Percentiles rank a stretch among this genome's conserved stretches.
phyloP scores from a whole-genome alignment of 2,329 filamentous ascomycete genomes.

The Aspergillus sp. region DNA sequence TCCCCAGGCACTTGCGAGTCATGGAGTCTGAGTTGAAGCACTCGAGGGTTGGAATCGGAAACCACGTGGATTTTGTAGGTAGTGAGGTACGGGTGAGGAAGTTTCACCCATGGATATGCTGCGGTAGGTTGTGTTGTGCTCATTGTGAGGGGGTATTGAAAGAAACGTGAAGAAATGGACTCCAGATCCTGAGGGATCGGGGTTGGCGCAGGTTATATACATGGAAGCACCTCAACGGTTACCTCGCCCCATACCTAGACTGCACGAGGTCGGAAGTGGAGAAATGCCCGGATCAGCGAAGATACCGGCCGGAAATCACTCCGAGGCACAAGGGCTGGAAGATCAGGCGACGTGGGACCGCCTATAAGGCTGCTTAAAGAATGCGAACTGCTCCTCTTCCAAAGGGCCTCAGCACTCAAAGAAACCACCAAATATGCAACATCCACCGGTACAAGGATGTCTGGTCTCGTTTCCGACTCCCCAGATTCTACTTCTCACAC shows the following conservation, averaged over 20 bases:
- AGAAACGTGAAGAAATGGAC: not conserved
- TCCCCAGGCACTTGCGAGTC: slow-evolving; percentile 29
- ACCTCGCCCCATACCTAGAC: not conserved
- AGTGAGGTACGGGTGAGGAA: slow-evolving; percentile 50
- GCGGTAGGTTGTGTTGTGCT: not conserved
- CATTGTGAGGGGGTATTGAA: slow-evolving; percentile 1
- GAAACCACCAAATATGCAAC: slow-evolving; percentile 1
- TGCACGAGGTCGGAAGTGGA: not conserved
- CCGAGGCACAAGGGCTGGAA: not conserved
- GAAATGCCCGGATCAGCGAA: not conserved
- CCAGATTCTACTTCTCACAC: slow-evolving; percentile 42
- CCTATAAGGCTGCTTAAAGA: not conserved
- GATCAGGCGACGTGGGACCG: not conserved
- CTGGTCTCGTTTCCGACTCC: slow-evolving; percentile 43
- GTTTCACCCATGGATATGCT: slow-evolving; percentile 42
- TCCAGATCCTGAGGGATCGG: not conserved
- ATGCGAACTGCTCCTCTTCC: not conserved
- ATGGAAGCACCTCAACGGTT: not conserved
- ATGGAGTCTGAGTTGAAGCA: slow-evolving; percentile 36
- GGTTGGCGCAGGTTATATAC: not conserved
- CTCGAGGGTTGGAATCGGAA: slow-evolving; percentile 26
- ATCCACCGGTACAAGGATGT: slow-evolving; percentile 24
- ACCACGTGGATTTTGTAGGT: slow-evolving; percentile 40
- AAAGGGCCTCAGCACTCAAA: not conserved
- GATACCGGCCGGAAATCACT: not conserved